Evolutionary conservation across 2,329 filamentous ascomycete genomes (phyloP), one percentile per base, ranked within the genome.

Genomic region (Calonectria pauciramosa): DNA sequence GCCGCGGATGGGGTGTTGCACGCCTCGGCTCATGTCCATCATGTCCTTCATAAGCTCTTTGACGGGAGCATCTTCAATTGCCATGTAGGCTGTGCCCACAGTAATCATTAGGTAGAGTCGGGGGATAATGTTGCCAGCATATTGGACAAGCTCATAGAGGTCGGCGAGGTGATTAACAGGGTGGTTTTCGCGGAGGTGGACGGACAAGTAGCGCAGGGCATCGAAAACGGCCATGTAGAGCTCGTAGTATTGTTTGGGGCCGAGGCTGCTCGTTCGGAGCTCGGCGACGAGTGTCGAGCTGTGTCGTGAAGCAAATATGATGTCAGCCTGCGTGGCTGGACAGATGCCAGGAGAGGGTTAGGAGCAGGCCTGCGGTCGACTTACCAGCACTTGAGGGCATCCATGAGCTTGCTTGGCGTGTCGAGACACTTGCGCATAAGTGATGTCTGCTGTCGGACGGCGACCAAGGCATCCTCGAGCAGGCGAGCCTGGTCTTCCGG

Each of bases 41-140:
- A 99, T 99, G 86, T 99, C 97, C 87, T 99, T 99, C 97, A 99
- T 99, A 76, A 99, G 95, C 88, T 99, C 97, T 87, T 99, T 99
- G 80, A 99, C 97, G 0, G 97, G 97, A 73, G 97, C 97, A 90
- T 99, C 97, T 82, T 97, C 94, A 83, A 99, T 97, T 32, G 95
- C 94, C 97, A 99, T 99, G 89, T 99, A 99, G 64, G 98, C 97
- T 3, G 97, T 99, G 73, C 97, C 97, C 49, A 99, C 97, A 0
- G 97, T 99, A 82, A 99, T 97, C 97, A 99, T 99, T 74, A 99
- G 93, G 85, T 99, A 99, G 76, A 99, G 89, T 78, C 97, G 93
- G 30, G 97, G 97, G 73, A 99, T 94, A 79, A 99, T 99, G 84
- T 99, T 99, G 77, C 97, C 97, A 70, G 96, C 96, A 92, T 98